A percentile compares a stretch with the other conserved stretches of the same genome.
Evolutionary conservation across 177 flowering plant genomes (phyloP).

Genomic region (Vitis hybrid): DNA sequence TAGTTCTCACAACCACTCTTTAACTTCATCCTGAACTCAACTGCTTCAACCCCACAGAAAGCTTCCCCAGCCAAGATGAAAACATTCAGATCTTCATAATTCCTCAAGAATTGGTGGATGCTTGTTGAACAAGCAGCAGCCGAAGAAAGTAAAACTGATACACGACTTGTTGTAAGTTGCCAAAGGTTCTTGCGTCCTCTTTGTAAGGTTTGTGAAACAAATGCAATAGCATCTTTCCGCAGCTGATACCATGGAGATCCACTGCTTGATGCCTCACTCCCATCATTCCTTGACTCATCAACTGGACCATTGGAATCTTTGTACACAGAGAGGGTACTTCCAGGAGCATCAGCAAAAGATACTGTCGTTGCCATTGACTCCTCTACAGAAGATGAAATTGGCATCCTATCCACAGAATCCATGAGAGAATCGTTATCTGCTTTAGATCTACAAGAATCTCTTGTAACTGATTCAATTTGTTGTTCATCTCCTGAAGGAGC

Average conservation of each 20-base stretch:
- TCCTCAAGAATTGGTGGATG: constrained; percentile 88
- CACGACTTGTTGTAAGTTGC: constrained; percentile 93
- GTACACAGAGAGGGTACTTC: constrained; percentile 14
- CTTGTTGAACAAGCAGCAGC: constrained; percentile 76
- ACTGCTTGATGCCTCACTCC: constrained; percentile 59
- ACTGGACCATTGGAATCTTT: constrained; percentile 22
- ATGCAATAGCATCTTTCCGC: constrained; percentile 72
- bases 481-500: constrained; percentile 29
- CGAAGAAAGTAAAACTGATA: constrained; percentile 83
- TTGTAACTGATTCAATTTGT: constrained; percentile 24
- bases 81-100: constrained; percentile 82
- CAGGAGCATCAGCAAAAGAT: constrained; percentile 24
- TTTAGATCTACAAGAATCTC: constrained; percentile 13
- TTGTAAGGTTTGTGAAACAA: constrained; percentile 76
- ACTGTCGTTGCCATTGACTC: constrained; percentile 21
- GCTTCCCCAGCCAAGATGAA: constrained; percentile 97
- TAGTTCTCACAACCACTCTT: constrained; percentile 85
- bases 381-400: constrained; percentile 19
- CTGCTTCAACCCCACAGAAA: constrained; percentile 87
- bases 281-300: constrained; percentile 44
- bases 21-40: constrained; percentile 84
- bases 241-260: constrained; percentile 91
- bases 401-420: constrained; percentile 26
- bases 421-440: constrained; percentile 28
- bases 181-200: constrained; percentile 94